Evolutionary conservation across 2,329 filamentous ascomycete genomes (phyloP).

Genomic region (Grosmannia clavigera): DNA sequence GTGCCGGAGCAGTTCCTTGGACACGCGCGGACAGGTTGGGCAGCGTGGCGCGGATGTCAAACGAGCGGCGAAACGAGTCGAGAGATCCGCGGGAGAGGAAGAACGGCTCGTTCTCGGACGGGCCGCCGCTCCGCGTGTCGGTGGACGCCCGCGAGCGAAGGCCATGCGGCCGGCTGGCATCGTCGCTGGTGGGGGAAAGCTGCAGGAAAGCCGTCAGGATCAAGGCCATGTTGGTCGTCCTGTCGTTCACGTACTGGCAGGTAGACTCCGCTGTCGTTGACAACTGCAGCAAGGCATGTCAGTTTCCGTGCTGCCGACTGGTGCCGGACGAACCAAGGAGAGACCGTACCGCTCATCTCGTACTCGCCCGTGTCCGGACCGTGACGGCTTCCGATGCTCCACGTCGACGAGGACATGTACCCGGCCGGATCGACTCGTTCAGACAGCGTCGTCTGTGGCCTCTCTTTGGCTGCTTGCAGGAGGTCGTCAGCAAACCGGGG

Average conservation of each 20-base stretch:
- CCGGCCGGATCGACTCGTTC: constrained; percentile 51
- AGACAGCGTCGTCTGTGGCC: constrained; percentile 26
- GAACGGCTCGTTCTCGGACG: constrained; percentile 78
- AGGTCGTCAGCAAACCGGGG: neutral
- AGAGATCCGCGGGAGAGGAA: constrained; percentile 95
- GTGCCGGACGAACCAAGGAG: constrained; percentile 3
- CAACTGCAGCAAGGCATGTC: constrained; percentile 44
- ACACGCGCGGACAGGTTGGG: constrained; percentile 19
- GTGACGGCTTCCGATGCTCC: constrained; percentile 48
- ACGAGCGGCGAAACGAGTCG: constrained; percentile 89
- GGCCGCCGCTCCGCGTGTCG: constrained; percentile 41
- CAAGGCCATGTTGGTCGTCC: neutral
- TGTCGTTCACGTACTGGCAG: constrained; percentile 56
- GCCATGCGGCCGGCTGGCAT: constrained; percentile 51
- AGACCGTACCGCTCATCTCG: constrained; percentile 61
- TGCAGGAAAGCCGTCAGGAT: neutral
- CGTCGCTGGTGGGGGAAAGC: constrained; percentile 59
- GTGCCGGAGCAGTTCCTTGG: no score
- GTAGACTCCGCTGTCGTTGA: constrained; percentile 91
- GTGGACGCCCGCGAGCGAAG: constrained; percentile 42
- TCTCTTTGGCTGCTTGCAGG: no score
- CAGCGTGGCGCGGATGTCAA: constrained; percentile 84
- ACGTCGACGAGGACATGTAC: constrained; percentile 46
- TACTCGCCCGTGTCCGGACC: constrained; percentile 57
- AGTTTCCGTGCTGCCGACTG: neutral